Evolutionary conservation across 164 flowering plant species (phyloP).

Genomic region (Dillenia suffruticosa): DNA sequence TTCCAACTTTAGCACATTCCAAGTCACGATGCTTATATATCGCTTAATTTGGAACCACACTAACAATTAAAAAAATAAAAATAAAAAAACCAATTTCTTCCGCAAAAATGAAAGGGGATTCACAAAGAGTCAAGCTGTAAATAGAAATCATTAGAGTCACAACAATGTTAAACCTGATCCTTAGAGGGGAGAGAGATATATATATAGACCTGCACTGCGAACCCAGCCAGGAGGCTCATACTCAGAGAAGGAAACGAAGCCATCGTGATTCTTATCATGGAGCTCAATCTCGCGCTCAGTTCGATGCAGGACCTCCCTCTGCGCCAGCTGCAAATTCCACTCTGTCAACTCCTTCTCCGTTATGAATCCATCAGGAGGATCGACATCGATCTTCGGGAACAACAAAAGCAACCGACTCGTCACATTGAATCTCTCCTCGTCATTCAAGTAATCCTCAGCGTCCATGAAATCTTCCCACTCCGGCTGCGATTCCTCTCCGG

Average conservation of each 20-base stretch:
- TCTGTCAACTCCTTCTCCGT: slow-evolving; percentile 59
- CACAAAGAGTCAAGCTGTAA: too few species aligned
- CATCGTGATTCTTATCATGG: slow-evolving; percentile 89
- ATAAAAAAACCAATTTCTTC: too few species aligned
- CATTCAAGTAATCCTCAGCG: slow-evolving; percentile 90
- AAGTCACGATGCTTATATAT: too few species aligned
- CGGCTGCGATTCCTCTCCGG: slow-evolving; percentile 54
- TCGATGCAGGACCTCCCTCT: slow-evolving; percentile 74
- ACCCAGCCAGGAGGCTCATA: slow-evolving; percentile 91
- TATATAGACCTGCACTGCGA: slow-evolving; percentile 40
- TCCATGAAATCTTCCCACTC: slow-evolving; percentile 94
- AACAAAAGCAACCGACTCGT: slow-evolving; percentile 57
- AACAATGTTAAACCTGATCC: too few species aligned
- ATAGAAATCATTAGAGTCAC: too few species aligned
- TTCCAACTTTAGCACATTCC: too few species aligned
- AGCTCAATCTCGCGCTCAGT: slow-evolving; percentile 82
- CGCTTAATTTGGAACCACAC: too few species aligned
- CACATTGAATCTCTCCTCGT: slow-evolving; percentile 76
- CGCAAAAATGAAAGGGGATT: too few species aligned
- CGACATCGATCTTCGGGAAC: slow-evolving; percentile 81
- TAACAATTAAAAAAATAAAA: too few species aligned
- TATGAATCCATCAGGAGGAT: slow-evolving; percentile 74
- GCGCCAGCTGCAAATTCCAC: slow-evolving; percentile 61
- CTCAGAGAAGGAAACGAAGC: slow-evolving; percentile 70
- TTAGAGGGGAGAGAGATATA: too few species aligned